phyloP scores from a whole-genome alignment of 2,329 filamentous ascomycete species.

The Penicillium sp. region DNA sequence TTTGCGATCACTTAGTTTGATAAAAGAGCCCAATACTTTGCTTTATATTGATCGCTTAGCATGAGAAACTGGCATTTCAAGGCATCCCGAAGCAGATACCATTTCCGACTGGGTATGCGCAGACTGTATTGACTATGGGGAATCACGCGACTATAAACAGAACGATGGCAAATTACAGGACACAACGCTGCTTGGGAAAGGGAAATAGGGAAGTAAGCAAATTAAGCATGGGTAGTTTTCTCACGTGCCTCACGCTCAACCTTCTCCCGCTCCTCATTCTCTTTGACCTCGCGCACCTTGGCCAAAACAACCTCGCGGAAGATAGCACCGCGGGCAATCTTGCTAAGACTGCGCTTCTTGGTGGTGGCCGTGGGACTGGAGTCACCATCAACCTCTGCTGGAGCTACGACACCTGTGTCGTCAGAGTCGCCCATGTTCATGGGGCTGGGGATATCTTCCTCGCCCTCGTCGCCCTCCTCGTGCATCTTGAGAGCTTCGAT shows the following conservation, averaged over 20 bases:
- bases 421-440: slow-evolving; percentile 58
- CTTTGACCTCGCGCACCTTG: slow-evolving; percentile 88
- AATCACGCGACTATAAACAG: slow-evolving; percentile 33
- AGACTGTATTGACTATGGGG: slow-evolving; percentile 22
- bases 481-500: slow-evolving; percentile 92
- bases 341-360: slow-evolving; percentile 52
- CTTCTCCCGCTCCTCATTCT: slow-evolving; percentile 70
- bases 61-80: not conserved
- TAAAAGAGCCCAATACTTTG: no score
- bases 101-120: slow-evolving; percentile 7
- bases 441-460: slow-evolving; percentile 60
- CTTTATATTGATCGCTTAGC: not conserved
- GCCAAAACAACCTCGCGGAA: slow-evolving; percentile 92
- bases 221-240: slow-evolving; percentile 28
- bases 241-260: slow-evolving; percentile 55
- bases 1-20: not conserved
- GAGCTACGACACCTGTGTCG: slow-evolving; percentile 9
- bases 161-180: slow-evolving; percentile 15
- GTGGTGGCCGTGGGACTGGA: slow-evolving; percentile 21
- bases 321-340: slow-evolving; percentile 63
- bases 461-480: slow-evolving; percentile 61
- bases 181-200: slow-evolving; percentile 10
- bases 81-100: not conserved
- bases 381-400: slow-evolving; percentile 19
- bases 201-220: slow-evolving; percentile 3